Evolutionary conservation across 345 rosid species (phyloP).

Genomic region (Mangifera indica): DNA sequence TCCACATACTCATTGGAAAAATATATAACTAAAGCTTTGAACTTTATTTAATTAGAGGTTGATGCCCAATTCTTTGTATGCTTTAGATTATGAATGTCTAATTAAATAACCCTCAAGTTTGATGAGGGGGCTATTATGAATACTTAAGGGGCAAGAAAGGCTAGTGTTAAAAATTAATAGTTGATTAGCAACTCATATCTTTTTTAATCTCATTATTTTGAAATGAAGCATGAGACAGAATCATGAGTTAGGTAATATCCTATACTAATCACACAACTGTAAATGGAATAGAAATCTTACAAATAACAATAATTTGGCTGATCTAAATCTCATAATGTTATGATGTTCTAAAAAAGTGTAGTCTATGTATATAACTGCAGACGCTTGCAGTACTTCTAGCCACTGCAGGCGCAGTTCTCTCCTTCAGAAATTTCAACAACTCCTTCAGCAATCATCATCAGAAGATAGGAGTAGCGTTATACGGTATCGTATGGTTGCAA

Average conservation of each 20-base stretch:
- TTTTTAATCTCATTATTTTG: neutral
- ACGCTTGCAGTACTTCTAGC: slow-evolving; percentile 54
- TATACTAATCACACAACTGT: slow-evolving; percentile 4
- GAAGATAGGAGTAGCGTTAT: slow-evolving; percentile 65
- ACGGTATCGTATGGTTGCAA: slow-evolving; percentile 80
- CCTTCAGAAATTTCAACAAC: slow-evolving; percentile 71
- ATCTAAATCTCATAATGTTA: neutral
- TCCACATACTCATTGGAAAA: slow-evolving; percentile 9
- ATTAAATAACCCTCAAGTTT: slow-evolving; percentile 8
- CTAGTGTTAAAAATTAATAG: slow-evolving; percentile 9
- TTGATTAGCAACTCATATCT: neutral
- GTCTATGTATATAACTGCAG: slow-evolving; percentile 31
- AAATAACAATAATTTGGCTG: neutral
- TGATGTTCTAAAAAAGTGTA: no score
- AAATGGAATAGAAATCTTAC: neutral
- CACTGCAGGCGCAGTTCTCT: slow-evolving; percentile 73
- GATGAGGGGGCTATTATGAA: slow-evolving; percentile 20
- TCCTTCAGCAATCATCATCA: slow-evolving; percentile 77
- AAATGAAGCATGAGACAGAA: slow-evolving; percentile 13
- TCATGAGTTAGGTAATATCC: slow-evolving; percentile 24
- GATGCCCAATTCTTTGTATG: slow-evolving; percentile 11
- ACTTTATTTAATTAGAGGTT: neutral
- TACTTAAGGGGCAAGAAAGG: slow-evolving; percentile 35
- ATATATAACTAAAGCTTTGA: slow-evolving; percentile 13
- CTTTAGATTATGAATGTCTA: slow-evolving; percentile 24